Evolutionary conservation across 176 grass and related monocot genomes (phyloP).

Genomic region (Otatea glauca): DNA sequence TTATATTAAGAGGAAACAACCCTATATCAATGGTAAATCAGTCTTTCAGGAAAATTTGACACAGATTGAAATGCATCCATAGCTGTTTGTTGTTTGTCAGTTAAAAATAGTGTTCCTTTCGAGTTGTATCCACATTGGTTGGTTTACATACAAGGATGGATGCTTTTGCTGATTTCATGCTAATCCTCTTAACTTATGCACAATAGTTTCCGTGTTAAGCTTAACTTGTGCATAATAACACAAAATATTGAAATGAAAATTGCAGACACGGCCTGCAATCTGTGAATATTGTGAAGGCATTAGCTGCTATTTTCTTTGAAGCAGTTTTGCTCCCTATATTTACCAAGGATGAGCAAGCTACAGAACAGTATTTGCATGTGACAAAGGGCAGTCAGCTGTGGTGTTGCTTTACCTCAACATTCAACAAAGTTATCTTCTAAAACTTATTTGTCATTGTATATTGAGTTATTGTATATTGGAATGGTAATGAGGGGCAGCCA

Average conservation of each 20-base stretch:
- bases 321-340: conserved; percentile 14
- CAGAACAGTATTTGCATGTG: background rate
- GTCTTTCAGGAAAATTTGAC: background rate
- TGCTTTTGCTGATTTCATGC: conserved; percentile 16
- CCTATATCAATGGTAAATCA: conserved; percentile 14
- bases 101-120: background rate
- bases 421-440: background rate
- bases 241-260: conserved; percentile 6
- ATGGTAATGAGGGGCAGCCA: background rate
- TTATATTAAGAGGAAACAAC: background rate
- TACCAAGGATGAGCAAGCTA: background rate
- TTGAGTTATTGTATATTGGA: background rate
- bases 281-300: conserved; percentile 4
- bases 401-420: background rate
- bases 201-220: conserved; percentile 8
- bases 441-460: conserved; percentile 13
- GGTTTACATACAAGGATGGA: conserved; percentile 2
- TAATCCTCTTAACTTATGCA: conserved; percentile 2
- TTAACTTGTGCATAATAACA: background rate
- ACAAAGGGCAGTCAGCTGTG: background rate
- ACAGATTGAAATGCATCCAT: background rate
- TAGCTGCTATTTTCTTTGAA: conserved; percentile 21
- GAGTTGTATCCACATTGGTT: background rate
- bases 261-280: background rate
- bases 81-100: conserved; percentile 1